phyloP scores from a whole-genome alignment of 208 protist genomes.

The Leishmania gerbilli region DNA sequence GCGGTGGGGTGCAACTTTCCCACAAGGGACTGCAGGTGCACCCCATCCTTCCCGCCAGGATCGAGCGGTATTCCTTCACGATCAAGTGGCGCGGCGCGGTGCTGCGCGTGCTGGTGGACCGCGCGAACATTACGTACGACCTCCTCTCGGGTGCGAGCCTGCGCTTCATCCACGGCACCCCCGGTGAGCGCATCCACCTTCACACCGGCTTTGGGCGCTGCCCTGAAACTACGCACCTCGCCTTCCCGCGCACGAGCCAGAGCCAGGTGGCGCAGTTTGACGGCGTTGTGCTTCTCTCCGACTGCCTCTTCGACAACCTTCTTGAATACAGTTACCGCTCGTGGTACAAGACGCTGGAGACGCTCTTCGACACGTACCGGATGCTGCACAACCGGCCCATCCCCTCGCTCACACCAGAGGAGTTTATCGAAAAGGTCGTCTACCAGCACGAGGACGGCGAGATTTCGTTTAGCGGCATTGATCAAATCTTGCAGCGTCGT shows the following conservation, averaged over 20 bases:
- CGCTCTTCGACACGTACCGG: slow-evolving; percentile 87
- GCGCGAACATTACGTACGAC: slow-evolving; percentile 73
- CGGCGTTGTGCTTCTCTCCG: slow-evolving; percentile 79
- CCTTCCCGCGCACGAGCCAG: slow-evolving; percentile 56
- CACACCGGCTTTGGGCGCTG: slow-evolving; percentile 67
- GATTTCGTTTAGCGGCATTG: slow-evolving; percentile 88
- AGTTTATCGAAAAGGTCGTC: slow-evolving; percentile 85
- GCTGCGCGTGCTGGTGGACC: slow-evolving; percentile 65
- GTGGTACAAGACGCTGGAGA: slow-evolving; percentile 85
- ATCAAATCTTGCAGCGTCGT: slow-evolving; percentile 75
- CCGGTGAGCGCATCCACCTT: slow-evolving; percentile 79
- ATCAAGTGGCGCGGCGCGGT: slow-evolving; percentile 78
- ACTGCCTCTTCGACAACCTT: slow-evolving; percentile 86
- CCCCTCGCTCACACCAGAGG: slow-evolving; percentile 70
- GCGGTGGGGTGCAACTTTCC: slow-evolving; percentile 68
- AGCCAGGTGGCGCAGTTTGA: slow-evolving; percentile 69
- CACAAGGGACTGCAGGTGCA: slow-evolving; percentile 58
- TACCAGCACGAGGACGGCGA: slow-evolving; percentile 78
- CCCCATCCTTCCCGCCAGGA: slow-evolving; percentile 76
- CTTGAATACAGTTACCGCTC: slow-evolving; percentile 86
- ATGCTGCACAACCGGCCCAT: slow-evolving; percentile 77
- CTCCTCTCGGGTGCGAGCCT: slow-evolving; percentile 76
- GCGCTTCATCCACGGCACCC: slow-evolving; percentile 79
- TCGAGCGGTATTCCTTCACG: slow-evolving; percentile 69
- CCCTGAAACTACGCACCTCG: slow-evolving; percentile 34